Percentiles rank a stretch among this genome's conserved stretches.
These are phyloP conservation scores for Chrysosporium queenslandicum DNA, from an alignment of 2,329 filamentous ascomycete genomes.

Conservation along the genomic window DNA sequence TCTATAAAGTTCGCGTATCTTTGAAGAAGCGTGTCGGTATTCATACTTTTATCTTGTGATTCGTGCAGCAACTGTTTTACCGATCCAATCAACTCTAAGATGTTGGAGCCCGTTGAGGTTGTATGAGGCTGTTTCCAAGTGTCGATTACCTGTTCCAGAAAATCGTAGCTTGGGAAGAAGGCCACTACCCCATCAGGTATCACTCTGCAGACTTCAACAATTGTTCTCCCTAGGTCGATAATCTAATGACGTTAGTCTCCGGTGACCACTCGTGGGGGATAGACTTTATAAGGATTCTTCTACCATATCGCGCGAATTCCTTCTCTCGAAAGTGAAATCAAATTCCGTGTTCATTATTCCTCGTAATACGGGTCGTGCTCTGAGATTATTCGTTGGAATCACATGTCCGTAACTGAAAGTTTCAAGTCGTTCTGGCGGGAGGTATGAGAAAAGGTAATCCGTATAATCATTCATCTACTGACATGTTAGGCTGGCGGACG, in stretches of 20 bases:
- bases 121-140: conserved; percentile 46
- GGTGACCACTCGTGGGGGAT: neutral
- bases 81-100: conserved; percentile 26
- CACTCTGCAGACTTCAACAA: conserved; percentile 59
- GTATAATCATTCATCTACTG: conserved; percentile 70
- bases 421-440: conserved; percentile 53
- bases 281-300: neutral
- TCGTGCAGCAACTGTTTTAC: conserved; percentile 45
- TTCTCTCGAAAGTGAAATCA: conserved; percentile 78
- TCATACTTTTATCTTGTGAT: conserved; percentile 35
- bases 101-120: conserved; percentile 22
- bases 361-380: conserved; percentile 59
- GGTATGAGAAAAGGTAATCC: conserved; percentile 70
- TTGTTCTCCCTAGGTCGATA: conserved; percentile 59
- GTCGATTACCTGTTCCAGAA: conserved; percentile 63
- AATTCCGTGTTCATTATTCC: conserved; percentile 48
- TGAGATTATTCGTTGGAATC: conserved; percentile 70
- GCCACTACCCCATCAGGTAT: conserved; percentile 85
- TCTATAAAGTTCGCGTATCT: conserved; percentile 62
- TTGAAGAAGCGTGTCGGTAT: conserved; percentile 58
- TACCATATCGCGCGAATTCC: conserved; percentile 57
- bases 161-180: conserved; percentile 93
- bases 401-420: conserved; percentile 92
- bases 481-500: neutral
- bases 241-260: conserved; percentile 37